Base-by-base conservation (phyloP, 2,329 filamentous ascomycete genomes). In the Dryadomyces sulphureus region DNA sequence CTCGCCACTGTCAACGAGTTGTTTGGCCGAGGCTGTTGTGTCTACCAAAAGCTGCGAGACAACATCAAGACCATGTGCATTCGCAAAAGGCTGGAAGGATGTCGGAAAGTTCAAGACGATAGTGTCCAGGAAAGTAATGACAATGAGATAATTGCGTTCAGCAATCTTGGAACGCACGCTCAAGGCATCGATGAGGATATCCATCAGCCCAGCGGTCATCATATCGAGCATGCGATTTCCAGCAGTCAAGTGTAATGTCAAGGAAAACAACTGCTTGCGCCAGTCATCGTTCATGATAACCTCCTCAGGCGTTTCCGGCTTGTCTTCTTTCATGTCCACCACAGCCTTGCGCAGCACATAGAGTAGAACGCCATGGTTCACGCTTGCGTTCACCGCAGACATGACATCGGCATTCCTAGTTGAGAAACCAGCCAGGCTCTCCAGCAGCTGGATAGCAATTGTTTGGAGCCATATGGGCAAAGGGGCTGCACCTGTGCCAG, bases 341-440 rank as follows among this genome's bases (percentile, higher is more conserved):
- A 96, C 84, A 9, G 88, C 85, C 62, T 94, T 95, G 47, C 90
- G 78, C 43, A 94, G 82, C 53, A 95, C 76, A 57, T 95, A 96
- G 54, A 96, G 82, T 39, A 99, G 72, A 25, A 96, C 83, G 14
- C 92, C 93, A 56, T 98, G 93, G 56, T 94, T 96, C 34, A 96
- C 90, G 54, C 90, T 94, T 45, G 93, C 86, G 56, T 88, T 94
- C 38, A 99, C 68, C n/a, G 92, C 88, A 38, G 86, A 80, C 52
- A 88, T 80, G 21, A 98, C 82, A 59, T 98, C 92, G 30, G 78
- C 68, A 25, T 81, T 76, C 57, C 87, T 89, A 47, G 73, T 67
- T 55, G 84, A 81, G 59, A 86, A 86, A 57, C 79, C 83, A 7
- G 85, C 79, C 47, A 98, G 71, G n/a, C 86, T 84, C 59, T 95